Evolutionary conservation across 768 basidiomycete genomes (phyloP), one percentile per base, ranked within the genome.

Genomic region (Hypsizygus marmoreus): DNA sequence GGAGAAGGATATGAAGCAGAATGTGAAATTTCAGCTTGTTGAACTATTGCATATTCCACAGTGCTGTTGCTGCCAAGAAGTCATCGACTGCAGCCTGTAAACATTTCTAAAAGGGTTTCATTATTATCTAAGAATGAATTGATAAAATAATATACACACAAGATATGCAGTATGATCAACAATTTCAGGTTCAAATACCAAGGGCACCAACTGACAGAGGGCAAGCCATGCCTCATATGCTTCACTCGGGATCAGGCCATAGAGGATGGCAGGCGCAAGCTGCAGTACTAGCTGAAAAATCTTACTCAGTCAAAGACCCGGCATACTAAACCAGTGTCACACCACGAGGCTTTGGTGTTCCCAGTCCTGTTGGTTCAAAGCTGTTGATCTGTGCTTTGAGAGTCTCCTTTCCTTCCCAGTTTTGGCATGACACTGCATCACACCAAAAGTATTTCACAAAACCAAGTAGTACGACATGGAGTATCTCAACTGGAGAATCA

Each of bases 361-460:
- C 19, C 32, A 5, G 32, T 33, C 13, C 19, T 33, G n/a, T 33
- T 33, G n/a, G 32, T 6, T 5, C 6, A n/a, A 6, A 6, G 32
- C 32, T 33, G n/a, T 5, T 13, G 32, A 6, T 13, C 0, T 69
- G 40, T 0, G 33, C 23, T n/a, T 50, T 56, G 0, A 75, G 55
- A 9, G 57, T 22, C 5, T 52, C 41, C 38, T 69, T 69, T 24
- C 61, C 35, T 1, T 43, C 30, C 14, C 61, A 53, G 9, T 64
- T 58, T 9, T 58, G 58, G 19, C 62, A 22, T 13, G 53, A 52
- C 16, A 56, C 49, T 0, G 59, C 55, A 55, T 77, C 74, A 0
- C 68, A 62, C 75, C 76, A 79, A 22, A 74, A 64, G 47, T 77
- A 79, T 36, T 78, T 77, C 38, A 77, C 63, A 53, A 75, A 65